Percentiles rank a stretch among this genome's conserved stretches.
Evolutionary conservation across 768 basidiomycete genomes (phyloP).

Genomic region (Hygrophorus pudorinus): DNA sequence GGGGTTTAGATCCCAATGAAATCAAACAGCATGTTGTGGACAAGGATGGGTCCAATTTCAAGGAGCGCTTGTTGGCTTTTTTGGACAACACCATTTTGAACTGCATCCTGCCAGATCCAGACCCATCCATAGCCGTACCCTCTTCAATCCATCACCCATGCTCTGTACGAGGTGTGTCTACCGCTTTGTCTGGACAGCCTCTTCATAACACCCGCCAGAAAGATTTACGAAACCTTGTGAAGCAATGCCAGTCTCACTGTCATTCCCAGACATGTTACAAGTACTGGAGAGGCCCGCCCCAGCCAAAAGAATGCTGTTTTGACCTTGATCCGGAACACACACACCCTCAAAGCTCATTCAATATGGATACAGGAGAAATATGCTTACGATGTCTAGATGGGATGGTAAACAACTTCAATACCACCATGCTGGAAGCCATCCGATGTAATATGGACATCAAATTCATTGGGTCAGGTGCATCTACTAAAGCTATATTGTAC

Average conservation of each 20-base stretch:
- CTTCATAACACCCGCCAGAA: constrained; percentile 2
- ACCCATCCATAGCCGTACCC: neutral
- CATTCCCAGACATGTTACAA: no score
- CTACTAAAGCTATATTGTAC: constrained; percentile 31
- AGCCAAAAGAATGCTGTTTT: constrained; percentile 21
- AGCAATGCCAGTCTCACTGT: constrained; percentile 21
- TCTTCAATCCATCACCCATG: constrained; percentile 3
- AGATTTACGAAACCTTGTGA: constrained; percentile 17
- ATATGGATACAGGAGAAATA: no score
- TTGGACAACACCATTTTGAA: constrained; percentile 20
- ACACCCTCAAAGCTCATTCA: constrained; percentile 6
- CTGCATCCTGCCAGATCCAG: constrained; percentile 12
- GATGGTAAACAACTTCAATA: constrained; percentile 34
- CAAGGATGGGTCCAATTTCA: constrained; percentile 13
- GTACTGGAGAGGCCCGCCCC: constrained; percentile 23
- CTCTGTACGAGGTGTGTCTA: constrained; percentile 6
- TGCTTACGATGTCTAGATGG: no score
- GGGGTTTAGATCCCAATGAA: constrained; percentile 21
- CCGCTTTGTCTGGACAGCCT: neutral
- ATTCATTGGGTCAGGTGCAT: no score
- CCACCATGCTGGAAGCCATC: constrained; percentile 24
- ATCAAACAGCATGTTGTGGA: constrained; percentile 9
- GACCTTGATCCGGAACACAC: constrained; percentile 16
- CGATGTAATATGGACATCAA: no score
- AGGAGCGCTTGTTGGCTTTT: constrained; percentile 11